Percentiles rank a stretch among this genome's conserved stretches.
Evolutionary conservation across 2,329 filamentous ascomycete genomes (phyloP).

Genomic region (Emericellopsis atlantica): DNA sequence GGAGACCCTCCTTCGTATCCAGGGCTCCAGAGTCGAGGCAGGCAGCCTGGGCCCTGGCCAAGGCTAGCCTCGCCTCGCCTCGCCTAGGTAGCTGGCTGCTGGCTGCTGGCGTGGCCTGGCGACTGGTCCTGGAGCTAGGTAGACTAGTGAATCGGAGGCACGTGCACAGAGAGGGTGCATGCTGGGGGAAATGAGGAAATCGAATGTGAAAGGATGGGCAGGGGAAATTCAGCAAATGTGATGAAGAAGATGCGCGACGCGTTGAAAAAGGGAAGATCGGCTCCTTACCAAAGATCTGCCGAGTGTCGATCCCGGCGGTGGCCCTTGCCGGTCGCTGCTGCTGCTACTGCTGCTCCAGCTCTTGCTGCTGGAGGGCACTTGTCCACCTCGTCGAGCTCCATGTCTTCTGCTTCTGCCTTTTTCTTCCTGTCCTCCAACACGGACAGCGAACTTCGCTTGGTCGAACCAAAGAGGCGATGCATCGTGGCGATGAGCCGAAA

Average conservation of each 20-base stretch:
- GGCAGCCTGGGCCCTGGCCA: no score
- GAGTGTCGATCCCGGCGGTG: conserved; percentile 5
- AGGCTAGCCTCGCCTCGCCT: no score
- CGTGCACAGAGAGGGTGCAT: no score
- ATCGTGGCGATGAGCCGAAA: no score
- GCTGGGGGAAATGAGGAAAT: no score
- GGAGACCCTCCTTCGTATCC: background rate
- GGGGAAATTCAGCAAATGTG: no score
- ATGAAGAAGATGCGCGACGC: background rate
- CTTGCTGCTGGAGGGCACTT: no score
- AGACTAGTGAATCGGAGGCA: no score
- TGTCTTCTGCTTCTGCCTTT: background rate
- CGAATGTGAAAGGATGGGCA: no score
- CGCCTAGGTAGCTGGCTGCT: no score
- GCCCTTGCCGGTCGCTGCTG: background rate
- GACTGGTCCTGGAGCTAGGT: no score
- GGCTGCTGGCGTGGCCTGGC: no score
- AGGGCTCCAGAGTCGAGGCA: background rate
- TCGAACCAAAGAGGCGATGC: background rate
- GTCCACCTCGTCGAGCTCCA: background rate
- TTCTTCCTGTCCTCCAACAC: background rate
- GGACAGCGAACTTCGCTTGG: background rate
- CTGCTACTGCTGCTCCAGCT: background rate
- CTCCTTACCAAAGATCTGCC: conserved; percentile 10
- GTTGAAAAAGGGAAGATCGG: background rate